These are phyloP conservation scores for Exserohilum rostratum DNA, from an alignment of 2,329 filamentous ascomycete genomes.

Conservation along the genomic window DNA sequence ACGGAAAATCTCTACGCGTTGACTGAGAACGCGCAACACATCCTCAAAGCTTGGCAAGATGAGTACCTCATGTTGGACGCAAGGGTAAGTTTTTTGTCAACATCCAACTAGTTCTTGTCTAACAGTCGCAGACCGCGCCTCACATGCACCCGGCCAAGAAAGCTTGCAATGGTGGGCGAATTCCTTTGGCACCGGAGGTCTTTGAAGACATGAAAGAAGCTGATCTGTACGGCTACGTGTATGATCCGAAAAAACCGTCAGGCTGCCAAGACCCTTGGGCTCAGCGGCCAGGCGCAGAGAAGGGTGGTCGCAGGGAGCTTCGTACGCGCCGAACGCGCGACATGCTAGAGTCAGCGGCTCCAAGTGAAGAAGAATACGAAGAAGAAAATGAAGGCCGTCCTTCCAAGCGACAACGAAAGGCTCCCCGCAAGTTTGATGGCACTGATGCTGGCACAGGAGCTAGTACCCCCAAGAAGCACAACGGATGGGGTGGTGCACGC, in stretches of 20 bases:
- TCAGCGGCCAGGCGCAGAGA: slow-evolving; percentile 56
- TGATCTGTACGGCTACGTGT: slow-evolving; percentile 64
- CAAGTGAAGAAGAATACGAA: slow-evolving; percentile 48
- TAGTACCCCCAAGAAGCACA: slow-evolving; percentile 41
- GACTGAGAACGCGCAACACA: slow-evolving; percentile 60
- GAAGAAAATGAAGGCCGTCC: slow-evolving; percentile 39
- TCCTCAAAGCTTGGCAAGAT: slow-evolving; percentile 63
- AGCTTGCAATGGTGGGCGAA: slow-evolving; percentile 55
- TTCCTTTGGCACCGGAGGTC: slow-evolving; percentile 53
- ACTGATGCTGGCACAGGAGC: slow-evolving; percentile 39
- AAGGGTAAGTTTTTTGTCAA: slow-evolving; percentile 29
- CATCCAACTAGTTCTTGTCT: slow-evolving; percentile 26
- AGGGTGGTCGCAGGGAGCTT: slow-evolving; percentile 54
- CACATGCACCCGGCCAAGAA: slow-evolving; percentile 60
- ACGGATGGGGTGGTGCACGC: slow-evolving; percentile 47
- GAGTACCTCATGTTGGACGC: slow-evolving; percentile 64
- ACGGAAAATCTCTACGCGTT: slow-evolving; percentile 61
- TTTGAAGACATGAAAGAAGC: slow-evolving; percentile 67
- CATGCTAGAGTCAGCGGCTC: slow-evolving; percentile 45
- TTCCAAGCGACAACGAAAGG: slow-evolving; percentile 44
- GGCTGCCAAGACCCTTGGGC: slow-evolving; percentile 63
- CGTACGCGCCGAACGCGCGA: slow-evolving; percentile 52
- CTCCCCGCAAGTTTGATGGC: slow-evolving; percentile 44
- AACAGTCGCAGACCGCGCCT: slow-evolving; percentile 51
- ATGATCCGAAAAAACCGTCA: slow-evolving; percentile 57